Conservation (phyloP, 1,139 yeast species). For the Candida tropicalis region DNA sequence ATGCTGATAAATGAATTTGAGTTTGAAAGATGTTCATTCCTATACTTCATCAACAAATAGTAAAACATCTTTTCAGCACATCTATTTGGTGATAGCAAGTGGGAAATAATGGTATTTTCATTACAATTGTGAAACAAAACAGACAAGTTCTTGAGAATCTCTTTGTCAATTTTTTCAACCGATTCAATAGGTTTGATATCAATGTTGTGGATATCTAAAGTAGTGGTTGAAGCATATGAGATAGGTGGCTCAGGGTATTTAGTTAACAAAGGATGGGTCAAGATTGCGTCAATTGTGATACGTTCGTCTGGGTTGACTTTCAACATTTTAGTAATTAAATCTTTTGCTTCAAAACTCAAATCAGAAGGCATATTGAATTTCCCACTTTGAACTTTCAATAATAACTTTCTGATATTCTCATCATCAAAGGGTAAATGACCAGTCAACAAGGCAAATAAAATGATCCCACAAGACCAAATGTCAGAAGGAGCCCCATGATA, state of each 20-base stretch:
- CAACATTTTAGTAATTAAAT: conserved; percentile 80
- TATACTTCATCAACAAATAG: conserved; percentile 76
- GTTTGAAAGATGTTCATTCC: conserved; percentile 63
- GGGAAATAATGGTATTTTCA: conserved; percentile 58
- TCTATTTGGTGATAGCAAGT: conserved; percentile 58
- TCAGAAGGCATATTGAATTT: conserved; percentile 80
- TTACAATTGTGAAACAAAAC: conserved; percentile 91
- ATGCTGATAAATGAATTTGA: conserved; percentile 20
- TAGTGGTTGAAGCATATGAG: conserved; percentile 19
- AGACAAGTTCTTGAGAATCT: conserved; percentile 81
- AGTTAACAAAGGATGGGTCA: conserved; percentile 74
- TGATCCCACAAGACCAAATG: conserved; percentile 98
- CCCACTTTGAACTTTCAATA: conserved; percentile 91
- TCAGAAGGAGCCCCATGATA: conserved; percentile 98
- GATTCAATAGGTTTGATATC: conserved; percentile 53
- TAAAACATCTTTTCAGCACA: conserved; percentile 91
- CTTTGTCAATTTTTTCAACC: conserved; percentile 68
- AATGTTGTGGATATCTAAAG: conserved; percentile 28
- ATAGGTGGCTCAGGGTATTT: conserved; percentile 59
- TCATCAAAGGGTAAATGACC: conserved; percentile 98
- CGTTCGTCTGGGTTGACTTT: conserved; percentile 78
- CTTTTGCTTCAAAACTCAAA: conserved; percentile 80
- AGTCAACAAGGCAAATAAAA: conserved; percentile 86
- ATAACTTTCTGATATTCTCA: conserved; percentile 83
- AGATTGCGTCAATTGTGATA: conserved; percentile 71